Evolutionary conservation across 164 flowering plant genomes (phyloP), one percentile per base, ranked within the genome.

Genomic region (Saururus chinensis): DNA sequence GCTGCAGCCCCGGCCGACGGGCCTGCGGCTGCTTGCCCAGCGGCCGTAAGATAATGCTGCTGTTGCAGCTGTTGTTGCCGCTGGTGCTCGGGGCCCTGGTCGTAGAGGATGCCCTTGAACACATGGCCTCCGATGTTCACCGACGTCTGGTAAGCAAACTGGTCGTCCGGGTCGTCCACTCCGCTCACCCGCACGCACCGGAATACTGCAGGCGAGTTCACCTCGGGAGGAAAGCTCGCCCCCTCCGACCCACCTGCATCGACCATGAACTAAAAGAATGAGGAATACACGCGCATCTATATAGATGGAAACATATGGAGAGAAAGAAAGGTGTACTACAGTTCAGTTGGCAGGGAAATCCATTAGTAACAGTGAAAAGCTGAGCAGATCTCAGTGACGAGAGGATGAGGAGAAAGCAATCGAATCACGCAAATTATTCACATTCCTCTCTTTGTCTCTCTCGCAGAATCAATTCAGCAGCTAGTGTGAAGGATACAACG

Each of bases 51-150:
- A 23, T 63, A 56, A 42, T 72, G 60, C 17, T 72, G 73, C 14
- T 41, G 45, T 35, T 63, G 54, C 41, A 69, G 60, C 12, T 72
- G 73, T 16, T 9, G 49, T 22, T 63, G 56, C 51, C 70, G 60
- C 17, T 70, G 73, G 14, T 41, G 56, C 4, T 86, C 95, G 0
- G 79, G 86, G 13, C 98, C 98, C 53, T 83, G 87, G 78, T 92
- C 93, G 59, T 87, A 92, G 17, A 92, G 80, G 67, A 89, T 82
- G 24, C 98, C 98, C 68, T 78, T 92, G 77, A 89, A 92, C 3
- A 87, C 76, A 56, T 89, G 96, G 1, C 98, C 98, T 1, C 92
- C 87, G 6, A 92, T 92, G 75, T 74, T 89, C 56, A 92, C 89
- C 19, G 96, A 87, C 59, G 98, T 86, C 68, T 89, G 90, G 74